These are phyloP conservation scores for Thamnidium elegans DNA, from an alignment of 192 early-diverging fungal species.

Conservation along the genomic window DNA sequence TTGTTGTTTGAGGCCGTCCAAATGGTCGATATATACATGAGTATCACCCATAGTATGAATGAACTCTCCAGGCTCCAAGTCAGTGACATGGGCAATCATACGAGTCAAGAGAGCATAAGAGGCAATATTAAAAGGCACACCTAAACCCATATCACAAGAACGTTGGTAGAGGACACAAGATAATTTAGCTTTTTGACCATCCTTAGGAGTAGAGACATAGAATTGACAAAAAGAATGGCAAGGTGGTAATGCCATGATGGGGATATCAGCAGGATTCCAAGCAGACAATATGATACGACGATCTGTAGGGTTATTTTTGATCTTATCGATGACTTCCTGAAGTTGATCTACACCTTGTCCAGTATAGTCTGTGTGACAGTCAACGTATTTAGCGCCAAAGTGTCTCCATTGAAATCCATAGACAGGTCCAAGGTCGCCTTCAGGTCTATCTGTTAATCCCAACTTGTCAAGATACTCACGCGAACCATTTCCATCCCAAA, in stretches of 20 bases:
- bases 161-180: constrained; percentile 97
- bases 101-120: constrained; percentile 90
- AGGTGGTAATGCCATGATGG: constrained; percentile 91
- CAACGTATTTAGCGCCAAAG: constrained; percentile 90
- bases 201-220: constrained; percentile 75
- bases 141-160: constrained; percentile 92
- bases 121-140: constrained; percentile 98
- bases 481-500: constrained; percentile 91
- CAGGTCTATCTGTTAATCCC: constrained; percentile 69
- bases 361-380: constrained; percentile 82
- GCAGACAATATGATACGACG: constrained; percentile 92
- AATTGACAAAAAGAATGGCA: constrained; percentile 99
- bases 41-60: constrained; percentile 95
- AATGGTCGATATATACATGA: constrained; percentile 92
- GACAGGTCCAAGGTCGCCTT: constrained; percentile 91
- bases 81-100: constrained; percentile 87
- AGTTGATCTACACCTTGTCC: constrained; percentile 95
- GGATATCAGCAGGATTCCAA: constrained; percentile 95
- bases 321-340: constrained; percentile 78
- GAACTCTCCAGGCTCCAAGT: constrained; percentile 77
- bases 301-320: constrained; percentile 82
- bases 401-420: constrained; percentile 99
- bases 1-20: constrained; percentile 81
- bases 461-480: constrained; percentile 85
- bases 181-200: constrained; percentile 52